phyloP scores from a whole-genome alignment of 2,329 filamentous ascomycete genomes.

The Bisporella sp. region DNA sequence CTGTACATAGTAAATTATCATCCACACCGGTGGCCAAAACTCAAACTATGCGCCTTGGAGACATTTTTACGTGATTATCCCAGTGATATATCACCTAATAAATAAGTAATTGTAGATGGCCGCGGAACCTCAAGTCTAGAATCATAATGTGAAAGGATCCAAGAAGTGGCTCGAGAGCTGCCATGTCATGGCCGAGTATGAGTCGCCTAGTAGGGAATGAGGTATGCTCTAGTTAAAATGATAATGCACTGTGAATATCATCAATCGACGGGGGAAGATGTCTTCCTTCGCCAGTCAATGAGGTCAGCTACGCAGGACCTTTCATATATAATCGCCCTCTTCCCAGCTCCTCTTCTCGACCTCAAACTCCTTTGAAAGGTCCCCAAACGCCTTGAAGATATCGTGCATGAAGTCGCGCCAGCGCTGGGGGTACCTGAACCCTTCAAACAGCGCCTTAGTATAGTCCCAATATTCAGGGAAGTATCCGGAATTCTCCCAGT shows the following conservation, averaged over 20 bases:
- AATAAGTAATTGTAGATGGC: background rate
- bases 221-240: too few species aligned
- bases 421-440: background rate
- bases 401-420: conserved; percentile 1
- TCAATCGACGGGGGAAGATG: too few species aligned
- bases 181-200: background rate
- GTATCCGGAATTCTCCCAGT: conserved; percentile 2
- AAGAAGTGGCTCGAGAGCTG: background rate
- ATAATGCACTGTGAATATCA: too few species aligned
- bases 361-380: conserved; percentile 1
- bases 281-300: too few species aligned
- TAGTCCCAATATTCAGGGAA: background rate
- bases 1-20: too few species aligned
- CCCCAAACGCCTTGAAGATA: background rate
- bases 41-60: background rate
- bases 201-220: background rate
- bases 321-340: conserved; percentile 2
- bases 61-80: background rate
- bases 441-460: background rate
- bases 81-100: background rate
- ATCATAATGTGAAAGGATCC: background rate
- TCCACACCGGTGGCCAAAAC: background rate
- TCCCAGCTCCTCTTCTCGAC: conserved; percentile 2
- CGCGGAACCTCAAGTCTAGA: background rate
- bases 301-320: background rate